phyloP scores from a whole-genome alignment of 257 asterid species.

The Mitragyna speciosa region DNA sequence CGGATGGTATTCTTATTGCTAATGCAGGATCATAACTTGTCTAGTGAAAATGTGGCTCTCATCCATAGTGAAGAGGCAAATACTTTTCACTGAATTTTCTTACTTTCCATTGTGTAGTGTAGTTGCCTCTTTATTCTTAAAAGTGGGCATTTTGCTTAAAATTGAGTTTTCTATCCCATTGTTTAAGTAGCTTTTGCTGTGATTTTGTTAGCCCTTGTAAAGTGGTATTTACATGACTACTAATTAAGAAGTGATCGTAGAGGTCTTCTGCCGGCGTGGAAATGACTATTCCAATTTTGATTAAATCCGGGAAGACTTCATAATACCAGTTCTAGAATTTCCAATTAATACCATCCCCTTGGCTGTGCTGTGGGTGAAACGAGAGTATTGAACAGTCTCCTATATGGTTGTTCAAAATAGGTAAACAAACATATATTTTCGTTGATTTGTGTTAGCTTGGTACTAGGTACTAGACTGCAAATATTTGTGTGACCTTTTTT shows the following conservation, averaged over 20 bases:
- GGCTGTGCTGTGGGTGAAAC: no score
- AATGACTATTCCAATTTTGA: no score
- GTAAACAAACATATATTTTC: background rate
- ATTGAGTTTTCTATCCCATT: background rate
- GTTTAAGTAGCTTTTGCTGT: background rate
- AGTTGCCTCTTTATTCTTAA: background rate
- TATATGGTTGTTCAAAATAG: no score
- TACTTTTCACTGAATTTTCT: background rate
- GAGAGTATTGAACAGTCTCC: no score
- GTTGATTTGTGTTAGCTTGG: slow-evolving; percentile 1
- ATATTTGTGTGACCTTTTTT: background rate
- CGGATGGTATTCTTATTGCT: background rate
- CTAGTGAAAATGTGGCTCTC: background rate
- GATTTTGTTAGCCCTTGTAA: background rate
- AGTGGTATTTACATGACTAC: background rate
- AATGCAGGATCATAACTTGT: background rate
- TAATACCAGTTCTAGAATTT: no score
- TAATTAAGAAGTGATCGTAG: no score
- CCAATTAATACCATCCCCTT: no score
- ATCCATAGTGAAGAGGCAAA: background rate
- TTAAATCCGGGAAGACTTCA: no score
- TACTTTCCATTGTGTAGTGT: background rate
- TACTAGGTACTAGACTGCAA: background rate
- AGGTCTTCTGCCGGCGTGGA: no score
- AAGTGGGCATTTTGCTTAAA: background rate